Evolutionary conservation across 306 rosid species (phyloP), one percentile per base, ranked within the genome.

Genomic region (Abrus precatorius): DNA sequence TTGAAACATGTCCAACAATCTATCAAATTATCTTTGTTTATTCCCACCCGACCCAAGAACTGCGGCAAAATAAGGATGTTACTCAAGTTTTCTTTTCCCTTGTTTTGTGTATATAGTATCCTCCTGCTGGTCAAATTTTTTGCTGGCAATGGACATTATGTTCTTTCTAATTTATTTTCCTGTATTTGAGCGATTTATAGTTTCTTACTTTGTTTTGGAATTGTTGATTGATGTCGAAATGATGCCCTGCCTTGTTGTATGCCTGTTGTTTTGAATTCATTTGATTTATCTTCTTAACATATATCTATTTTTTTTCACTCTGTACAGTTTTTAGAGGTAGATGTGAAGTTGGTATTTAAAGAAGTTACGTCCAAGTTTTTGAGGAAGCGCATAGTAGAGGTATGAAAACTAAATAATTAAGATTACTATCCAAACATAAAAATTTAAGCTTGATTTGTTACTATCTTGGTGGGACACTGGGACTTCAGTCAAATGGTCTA

Each of bases 321-420:
- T 50, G 77, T 89, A 63, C 88, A 95, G 99, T 95, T 86, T 86
- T 87, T 92, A 47, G 99, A 93, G 91, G 97, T 93, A 32, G 99
- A 95, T 47, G 99, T 95, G 87, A 95, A 95, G 94, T 83, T 95
- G 76, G 99, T 95, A 41, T 95, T 90, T 90, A 95, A 95, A 85
- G 98, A 95, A 83, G 93, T 95, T 50, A 80, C 98, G 41, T 93
- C 98, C 40, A 93, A 89, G 82, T 90, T 89, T 82, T 86, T 87
- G 75, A 88, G 99, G 69, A 93, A 88, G 76, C 91, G 99, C 72
- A 91, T 95, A 84, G 99, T 95, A 71, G 94, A 95, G 99, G 99
- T 95, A 90, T 63, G 86, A 63, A 60, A 68, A 66, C 73, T 60
- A 80, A 47, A 82, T 69, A 54, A 68, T 66, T 56, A 73, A 57